Conservation (phyloP, 1,284 basidiomycete genomes). For the Grifola frondosa region DNA sequence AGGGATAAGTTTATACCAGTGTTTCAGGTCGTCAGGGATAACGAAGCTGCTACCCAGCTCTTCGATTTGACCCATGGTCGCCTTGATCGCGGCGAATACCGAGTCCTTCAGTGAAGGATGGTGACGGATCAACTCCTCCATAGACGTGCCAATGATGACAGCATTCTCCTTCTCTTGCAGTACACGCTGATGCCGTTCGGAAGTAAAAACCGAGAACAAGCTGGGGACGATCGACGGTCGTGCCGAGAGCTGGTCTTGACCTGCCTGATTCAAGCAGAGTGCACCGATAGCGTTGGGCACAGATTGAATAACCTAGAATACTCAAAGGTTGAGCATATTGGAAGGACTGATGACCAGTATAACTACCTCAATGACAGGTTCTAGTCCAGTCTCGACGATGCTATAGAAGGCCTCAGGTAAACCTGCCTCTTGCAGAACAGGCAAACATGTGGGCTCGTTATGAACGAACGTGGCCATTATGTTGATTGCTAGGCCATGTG, state of each 20-base stretch:
- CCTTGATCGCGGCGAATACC: slow-evolving; percentile 76
- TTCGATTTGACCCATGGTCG: slow-evolving; percentile 72
- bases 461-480: slow-evolving; percentile 98
- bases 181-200: slow-evolving; percentile 83
- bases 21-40: slow-evolving; percentile 56
- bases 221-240: slow-evolving; percentile 81
- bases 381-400: slow-evolving; percentile 81
- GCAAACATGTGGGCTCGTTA: slow-evolving; percentile 95
- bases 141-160: slow-evolving; percentile 81
- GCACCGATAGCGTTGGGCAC: slow-evolving; percentile 97
- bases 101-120: slow-evolving; percentile 85
- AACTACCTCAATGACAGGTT: slow-evolving; percentile 81
- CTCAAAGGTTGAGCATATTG: slow-evolving; percentile 9
- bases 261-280: slow-evolving; percentile 90
- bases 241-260: slow-evolving; percentile 79
- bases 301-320: slow-evolving; percentile 81
- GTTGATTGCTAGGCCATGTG: slow-evolving; percentile 71
- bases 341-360: neutral
- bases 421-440: slow-evolving; percentile 89
- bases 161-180: slow-evolving; percentile 93
- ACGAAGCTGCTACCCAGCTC: slow-evolving; percentile 64
- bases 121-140: slow-evolving; percentile 96
- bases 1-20: slow-evolving; percentile 58
- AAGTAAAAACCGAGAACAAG: slow-evolving; percentile 86
- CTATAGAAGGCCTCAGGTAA: slow-evolving; percentile 90